Evolutionary conservation across 129 eudicot species (phyloP), one percentile per base, ranked within the genome.

Genomic region (Centaurea solstitialis): DNA sequence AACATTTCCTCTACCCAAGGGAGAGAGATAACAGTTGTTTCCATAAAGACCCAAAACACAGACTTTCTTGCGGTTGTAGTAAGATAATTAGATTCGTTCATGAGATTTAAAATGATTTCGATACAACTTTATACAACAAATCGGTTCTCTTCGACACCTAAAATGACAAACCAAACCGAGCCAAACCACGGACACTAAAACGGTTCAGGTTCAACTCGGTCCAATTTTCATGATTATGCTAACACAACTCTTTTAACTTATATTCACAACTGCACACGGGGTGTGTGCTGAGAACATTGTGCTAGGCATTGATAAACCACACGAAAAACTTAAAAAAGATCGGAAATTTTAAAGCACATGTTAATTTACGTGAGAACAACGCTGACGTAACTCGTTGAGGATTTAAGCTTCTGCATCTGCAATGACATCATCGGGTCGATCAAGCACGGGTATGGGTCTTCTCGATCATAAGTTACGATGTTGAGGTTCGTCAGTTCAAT

Each of bases 381-480:
- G 11, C 21, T 20, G 26, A 70, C 23, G 3, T 8, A 76, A 70
- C 23, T 76, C 40, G 61, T 70, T 76, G 28, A 81, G 40, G 24
- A 61, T 23, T 2, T 75, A 40, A 43, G 22, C 65, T 57, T 57
- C 22, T 3, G 62, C 76, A 67, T 68, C 74, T 35, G 61, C 22
- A 62, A 82, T 21, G 69, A 66, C 59, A 21, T 76, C 81, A 76
- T 82, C 77, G 70, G 77, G 86, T 37, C 35, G n/a, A n/a, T n/a
- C n/a, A n/a, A n/a, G n/a, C n/a, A n/a, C n/a, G n/a, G n/a, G n/a
- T n/a, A n/a, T n/a, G n/a, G n/a, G n/a, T n/a, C n/a, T n/a, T n/a
- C n/a, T n/a, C n/a, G n/a, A n/a, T n/a, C n/a, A n/a, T n/a, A n/a
- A n/a, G n/a, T n/a, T n/a, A n/a, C n/a, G n/a, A n/a, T n/a, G n/a